Evolutionary conservation across 306 rosid species (phyloP).

Genomic region (Cyclanthera cordifolia): DNA sequence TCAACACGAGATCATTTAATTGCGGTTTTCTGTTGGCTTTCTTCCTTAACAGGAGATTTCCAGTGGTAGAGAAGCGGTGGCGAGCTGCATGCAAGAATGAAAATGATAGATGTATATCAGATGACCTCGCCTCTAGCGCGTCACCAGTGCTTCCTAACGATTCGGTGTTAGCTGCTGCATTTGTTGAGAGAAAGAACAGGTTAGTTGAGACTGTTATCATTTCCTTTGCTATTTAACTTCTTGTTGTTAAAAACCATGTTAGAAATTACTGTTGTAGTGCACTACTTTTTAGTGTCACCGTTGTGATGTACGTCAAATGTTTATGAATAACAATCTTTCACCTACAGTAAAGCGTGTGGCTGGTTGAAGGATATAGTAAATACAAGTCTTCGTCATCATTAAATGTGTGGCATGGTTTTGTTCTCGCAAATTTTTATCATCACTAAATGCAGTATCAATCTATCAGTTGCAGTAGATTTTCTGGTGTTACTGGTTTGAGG

Average conservation of each 20-base stretch:
- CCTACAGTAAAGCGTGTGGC: no score
- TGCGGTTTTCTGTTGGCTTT: background rate
- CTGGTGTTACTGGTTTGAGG: no score
- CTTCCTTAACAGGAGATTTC: slow-evolving; percentile 49
- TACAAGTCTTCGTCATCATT: no score
- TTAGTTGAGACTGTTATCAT: slow-evolving; percentile 11
- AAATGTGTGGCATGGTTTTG: background rate
- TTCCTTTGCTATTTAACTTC: background rate
- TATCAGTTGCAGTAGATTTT: no score
- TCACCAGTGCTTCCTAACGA: slow-evolving; percentile 27
- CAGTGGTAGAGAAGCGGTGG: slow-evolving; percentile 93
- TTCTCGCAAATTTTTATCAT: background rate
- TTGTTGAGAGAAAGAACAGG: slow-evolving; percentile 55
- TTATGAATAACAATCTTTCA: no score
- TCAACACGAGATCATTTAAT: background rate
- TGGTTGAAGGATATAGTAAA: no score
- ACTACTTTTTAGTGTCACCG: no score
- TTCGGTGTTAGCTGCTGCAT: slow-evolving; percentile 57
- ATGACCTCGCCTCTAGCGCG: background rate
- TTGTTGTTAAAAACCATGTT: no score
- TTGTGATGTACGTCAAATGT: no score
- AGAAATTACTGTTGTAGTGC: no score
- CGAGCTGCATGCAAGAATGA: slow-evolving; percentile 38
- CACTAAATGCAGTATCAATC: background rate
- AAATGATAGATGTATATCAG: slow-evolving; percentile 17